Conservation (phyloP, 1,139 yeast genomes). For the Taiozyma onychis region DNA sequence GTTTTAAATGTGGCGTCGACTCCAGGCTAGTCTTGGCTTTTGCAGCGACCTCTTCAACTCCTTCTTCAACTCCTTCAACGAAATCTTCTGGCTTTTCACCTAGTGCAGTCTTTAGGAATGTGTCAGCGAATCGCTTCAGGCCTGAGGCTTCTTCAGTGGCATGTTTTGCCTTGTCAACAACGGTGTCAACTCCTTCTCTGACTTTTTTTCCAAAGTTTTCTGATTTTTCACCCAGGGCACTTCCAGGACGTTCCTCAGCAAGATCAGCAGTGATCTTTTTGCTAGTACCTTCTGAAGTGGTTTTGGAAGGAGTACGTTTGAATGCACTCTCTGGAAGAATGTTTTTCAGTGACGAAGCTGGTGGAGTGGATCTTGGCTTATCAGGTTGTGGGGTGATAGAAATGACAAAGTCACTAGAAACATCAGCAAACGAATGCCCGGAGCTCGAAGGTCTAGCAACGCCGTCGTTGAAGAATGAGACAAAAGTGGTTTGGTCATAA, state of each 20-base stretch:
- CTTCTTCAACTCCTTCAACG: not conserved
- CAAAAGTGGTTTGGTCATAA: slow-evolving; percentile 11
- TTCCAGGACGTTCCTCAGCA: not conserved
- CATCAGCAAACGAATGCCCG: slow-evolving; percentile 11
- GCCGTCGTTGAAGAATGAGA: slow-evolving; percentile 10
- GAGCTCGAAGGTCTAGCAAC: not conserved
- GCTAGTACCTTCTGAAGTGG: not conserved
- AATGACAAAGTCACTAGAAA: slow-evolving; percentile 11
- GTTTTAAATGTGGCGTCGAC: not conserved
- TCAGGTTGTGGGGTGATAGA: slow-evolving; percentile 1
- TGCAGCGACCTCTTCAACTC: not conserved
- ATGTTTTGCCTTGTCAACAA: not conserved
- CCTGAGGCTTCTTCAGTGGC: not conserved
- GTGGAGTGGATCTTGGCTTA: not conserved
- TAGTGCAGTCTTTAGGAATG: slow-evolving; percentile 1
- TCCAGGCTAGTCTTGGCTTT: not conserved
- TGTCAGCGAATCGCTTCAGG: not conserved
- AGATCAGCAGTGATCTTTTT: not conserved
- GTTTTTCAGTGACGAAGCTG: not conserved
- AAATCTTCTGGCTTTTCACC: slow-evolving; percentile 5
- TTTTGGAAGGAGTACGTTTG: not conserved
- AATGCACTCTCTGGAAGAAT: not conserved
- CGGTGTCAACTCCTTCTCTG: not conserved
- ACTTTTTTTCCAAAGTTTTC: slow-evolving; percentile 2
- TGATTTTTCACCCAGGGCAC: slow-evolving; percentile 4